Conservation (phyloP, 768 basidiomycete genomes). For the Suillus weaverae region DNA sequence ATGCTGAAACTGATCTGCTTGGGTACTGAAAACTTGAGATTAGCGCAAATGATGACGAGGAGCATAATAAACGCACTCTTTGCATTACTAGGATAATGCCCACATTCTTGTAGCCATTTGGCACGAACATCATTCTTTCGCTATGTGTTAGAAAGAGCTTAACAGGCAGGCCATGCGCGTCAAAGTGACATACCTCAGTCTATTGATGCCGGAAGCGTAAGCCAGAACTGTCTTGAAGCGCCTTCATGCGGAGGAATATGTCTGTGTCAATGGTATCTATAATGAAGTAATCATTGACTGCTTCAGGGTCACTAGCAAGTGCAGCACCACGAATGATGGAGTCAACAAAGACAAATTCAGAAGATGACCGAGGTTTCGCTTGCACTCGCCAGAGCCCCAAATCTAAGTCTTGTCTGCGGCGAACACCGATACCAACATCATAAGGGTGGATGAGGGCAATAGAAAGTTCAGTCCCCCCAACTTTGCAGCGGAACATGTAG, state of each 20-base stretch:
- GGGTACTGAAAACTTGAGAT: slow-evolving; percentile 52
- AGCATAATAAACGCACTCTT: slow-evolving; percentile 52
- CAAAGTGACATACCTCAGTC: neutral
- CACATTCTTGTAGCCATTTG: no score
- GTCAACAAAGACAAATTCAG: neutral
- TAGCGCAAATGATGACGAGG: neutral
- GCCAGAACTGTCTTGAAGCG: neutral
- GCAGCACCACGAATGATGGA: neutral
- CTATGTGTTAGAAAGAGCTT: no score
- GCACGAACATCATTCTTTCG: no score
- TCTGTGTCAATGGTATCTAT: neutral
- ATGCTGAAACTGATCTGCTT: slow-evolving; percentile 59
- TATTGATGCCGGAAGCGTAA: neutral
- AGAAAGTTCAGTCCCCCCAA: neutral
- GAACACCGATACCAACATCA: neutral
- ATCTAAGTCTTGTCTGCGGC: neutral
- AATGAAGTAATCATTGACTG: neutral
- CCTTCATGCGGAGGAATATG: neutral
- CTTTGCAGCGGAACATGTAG: neutral
- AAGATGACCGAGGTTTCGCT: neutral
- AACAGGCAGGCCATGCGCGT: no score
- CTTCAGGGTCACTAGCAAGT: neutral
- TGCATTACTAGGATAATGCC: no score
- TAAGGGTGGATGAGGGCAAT: neutral
- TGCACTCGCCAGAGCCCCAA: neutral